Evolutionary conservation across 1,139 yeast species (phyloP), one percentile per base, ranked within the genome.

Genomic region (Taiozyma sp.): DNA sequence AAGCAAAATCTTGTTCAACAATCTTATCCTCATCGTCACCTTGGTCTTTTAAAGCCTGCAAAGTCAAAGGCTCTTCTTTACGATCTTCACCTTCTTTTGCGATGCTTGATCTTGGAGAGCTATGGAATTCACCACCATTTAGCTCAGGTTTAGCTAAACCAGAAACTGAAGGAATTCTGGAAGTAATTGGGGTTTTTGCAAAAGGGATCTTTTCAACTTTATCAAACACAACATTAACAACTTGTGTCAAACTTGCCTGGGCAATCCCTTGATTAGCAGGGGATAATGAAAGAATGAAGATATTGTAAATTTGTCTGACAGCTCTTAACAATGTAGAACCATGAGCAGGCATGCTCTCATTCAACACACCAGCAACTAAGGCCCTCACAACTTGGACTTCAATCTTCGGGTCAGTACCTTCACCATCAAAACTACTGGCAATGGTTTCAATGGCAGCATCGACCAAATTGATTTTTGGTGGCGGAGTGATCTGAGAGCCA

Each of bases 361-460:
- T 85, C 44, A 92, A 74, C 19, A 92, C 87, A 53, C 96, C 92
- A 56, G 93, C 91, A 70, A 93, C 85, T 51, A 95, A 76, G 0
- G 97, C 97, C 63, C 96, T 83, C 36, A 92, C 87, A 19, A 93
- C 93, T 69, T 95, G 99, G 50, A 93, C 71, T 71, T 95, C 99
- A 43, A 95, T 83, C 55, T 80, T 84, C 16, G 88, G 84, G 64
- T 92, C 96, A 0, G 98, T 90, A 2, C 91, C 90, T 66, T 92
- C 98, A 29, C 96, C 96, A 54, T 86, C 90, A 67, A 89, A 92
- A 58, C 96, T 88, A 23, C 87, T 83, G 41, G 96, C 81, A 32
- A 92, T 89, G 13, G 91, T 87, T 57, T 87, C 87, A 30, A 95
- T 87, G 1, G 96, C 91, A 22, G 87, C 87, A 63, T 91, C 96